Conservation (phyloP, 2,329 filamentous ascomycete species). For the Colletotrichum neosansevieriae region DNA sequence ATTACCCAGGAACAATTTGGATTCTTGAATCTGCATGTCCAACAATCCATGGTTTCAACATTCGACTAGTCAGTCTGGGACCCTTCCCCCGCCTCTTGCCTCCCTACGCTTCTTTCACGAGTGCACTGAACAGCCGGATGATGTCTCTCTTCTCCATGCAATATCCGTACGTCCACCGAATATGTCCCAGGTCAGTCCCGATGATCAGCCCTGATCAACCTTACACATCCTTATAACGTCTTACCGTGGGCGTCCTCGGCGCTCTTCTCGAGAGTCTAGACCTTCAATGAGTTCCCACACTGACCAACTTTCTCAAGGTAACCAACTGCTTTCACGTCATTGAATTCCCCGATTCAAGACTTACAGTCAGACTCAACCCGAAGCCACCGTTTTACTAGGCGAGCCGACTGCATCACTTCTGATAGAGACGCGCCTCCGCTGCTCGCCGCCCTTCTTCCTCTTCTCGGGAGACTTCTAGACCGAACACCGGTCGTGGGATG, state of each 20-base stretch:
- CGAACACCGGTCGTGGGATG: constrained; percentile 13
- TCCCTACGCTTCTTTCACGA: constrained; percentile 5
- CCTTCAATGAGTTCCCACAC: constrained; percentile 31
- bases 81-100: constrained; percentile 7
- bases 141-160: constrained; percentile 4
- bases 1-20: no score
- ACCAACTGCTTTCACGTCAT: constrained; percentile 30
- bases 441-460: neutral
- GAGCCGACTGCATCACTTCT: neutral
- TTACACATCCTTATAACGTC: constrained; percentile 7
- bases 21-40: no score
- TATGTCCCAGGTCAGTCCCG: constrained; percentile 1
- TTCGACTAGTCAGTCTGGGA: neutral
- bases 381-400: neutral
- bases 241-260: constrained; percentile 15
- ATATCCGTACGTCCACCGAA: constrained; percentile 1
- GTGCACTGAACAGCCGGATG: neutral
- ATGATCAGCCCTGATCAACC: constrained; percentile 17
- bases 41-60: neutral
- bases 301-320: constrained; percentile 30
- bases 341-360: neutral
- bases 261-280: constrained; percentile 22
- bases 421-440: constrained; percentile 4
- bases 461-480: constrained; percentile 21
- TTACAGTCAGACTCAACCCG: neutral